Evolutionary conservation across 1,284 basidiomycete genomes (phyloP).

Genomic region (Microbotryum intermedium): DNA sequence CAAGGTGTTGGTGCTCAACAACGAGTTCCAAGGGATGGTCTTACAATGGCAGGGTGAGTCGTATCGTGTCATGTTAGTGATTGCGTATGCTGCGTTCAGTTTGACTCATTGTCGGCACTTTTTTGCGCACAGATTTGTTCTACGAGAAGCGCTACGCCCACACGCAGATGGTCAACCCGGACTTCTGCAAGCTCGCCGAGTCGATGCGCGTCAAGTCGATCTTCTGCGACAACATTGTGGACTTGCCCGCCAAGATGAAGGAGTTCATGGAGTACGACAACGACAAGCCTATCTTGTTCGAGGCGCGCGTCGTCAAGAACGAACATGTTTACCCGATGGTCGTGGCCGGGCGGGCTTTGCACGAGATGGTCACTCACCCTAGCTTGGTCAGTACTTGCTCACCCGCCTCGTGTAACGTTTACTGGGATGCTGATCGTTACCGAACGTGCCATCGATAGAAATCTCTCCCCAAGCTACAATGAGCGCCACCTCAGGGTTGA

Average conservation of each 20-base stretch:
- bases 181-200: constrained; percentile 78
- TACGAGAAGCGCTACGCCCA: constrained; percentile 91
- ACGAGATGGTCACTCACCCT: constrained; percentile 58
- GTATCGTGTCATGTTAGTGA: background rate
- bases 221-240: constrained; percentile 58
- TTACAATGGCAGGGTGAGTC: constrained; percentile 86
- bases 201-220: constrained; percentile 89
- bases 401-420: too few relatives aligned
- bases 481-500: too few relatives aligned
- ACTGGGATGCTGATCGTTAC: too few relatives aligned
- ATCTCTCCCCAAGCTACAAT: too few relatives aligned
- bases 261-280: constrained; percentile 94
- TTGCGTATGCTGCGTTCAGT: background rate
- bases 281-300: constrained; percentile 76
- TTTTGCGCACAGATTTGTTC: constrained; percentile 62
- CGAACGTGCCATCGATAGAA: too few relatives aligned
- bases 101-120: background rate
- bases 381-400: background rate
- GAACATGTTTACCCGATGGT: constrained; percentile 64
- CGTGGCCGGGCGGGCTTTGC: constrained; percentile 79
- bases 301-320: constrained; percentile 73
- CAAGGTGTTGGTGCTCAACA: constrained; percentile 57
- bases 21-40: constrained; percentile 98
- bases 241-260: constrained; percentile 91
- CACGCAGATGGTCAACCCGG: constrained; percentile 87